phyloP scores from a whole-genome alignment of 495 filamentous ascomycete genomes.

The Penicillium canariense region DNA sequence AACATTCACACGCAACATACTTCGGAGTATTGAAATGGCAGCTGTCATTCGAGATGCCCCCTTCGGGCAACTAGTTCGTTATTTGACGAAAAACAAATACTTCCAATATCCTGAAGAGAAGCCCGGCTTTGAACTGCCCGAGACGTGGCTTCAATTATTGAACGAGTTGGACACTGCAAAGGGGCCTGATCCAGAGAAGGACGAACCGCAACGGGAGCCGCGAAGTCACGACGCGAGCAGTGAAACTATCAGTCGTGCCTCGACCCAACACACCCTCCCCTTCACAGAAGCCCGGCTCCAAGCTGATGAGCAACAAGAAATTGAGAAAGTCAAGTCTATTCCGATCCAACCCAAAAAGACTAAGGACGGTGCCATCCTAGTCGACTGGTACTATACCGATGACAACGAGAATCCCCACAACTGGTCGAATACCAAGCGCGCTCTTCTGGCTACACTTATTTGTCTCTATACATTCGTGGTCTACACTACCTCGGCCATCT shows the following conservation, averaged over 20 bases:
- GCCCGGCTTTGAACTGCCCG: conserved; percentile 48
- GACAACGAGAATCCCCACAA: conserved; percentile 56
- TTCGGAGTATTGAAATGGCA: conserved; percentile 12
- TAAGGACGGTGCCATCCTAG: conserved; percentile 40
- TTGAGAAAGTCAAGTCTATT: conserved; percentile 44
- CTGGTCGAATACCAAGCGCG: conserved; percentile 40
- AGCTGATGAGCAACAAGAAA: conserved; percentile 32
- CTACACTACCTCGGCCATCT: conserved; percentile 37
- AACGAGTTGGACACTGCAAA: conserved; percentile 5
- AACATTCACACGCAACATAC: background rate
- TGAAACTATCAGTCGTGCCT: conserved; percentile 16
- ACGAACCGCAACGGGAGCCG: background rate
- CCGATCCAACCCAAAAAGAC: conserved; percentile 46
- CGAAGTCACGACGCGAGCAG: background rate
- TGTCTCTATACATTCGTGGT: conserved; percentile 39
- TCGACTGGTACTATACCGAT: conserved; percentile 56
- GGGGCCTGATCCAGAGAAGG: conserved; percentile 2
- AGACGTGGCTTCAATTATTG: conserved; percentile 39
- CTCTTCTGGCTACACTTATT: conserved; percentile 24
- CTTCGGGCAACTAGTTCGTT: conserved; percentile 53
- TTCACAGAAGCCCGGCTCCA: conserved; percentile 41
- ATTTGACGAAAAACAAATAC: conserved; percentile 45
- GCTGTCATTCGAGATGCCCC: conserved; percentile 49
- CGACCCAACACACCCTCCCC: conserved; percentile 22
- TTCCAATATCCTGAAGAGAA: conserved; percentile 56